Conservation (phyloP, 257 asterid genomes). For the Solanum virginianum region DNA sequence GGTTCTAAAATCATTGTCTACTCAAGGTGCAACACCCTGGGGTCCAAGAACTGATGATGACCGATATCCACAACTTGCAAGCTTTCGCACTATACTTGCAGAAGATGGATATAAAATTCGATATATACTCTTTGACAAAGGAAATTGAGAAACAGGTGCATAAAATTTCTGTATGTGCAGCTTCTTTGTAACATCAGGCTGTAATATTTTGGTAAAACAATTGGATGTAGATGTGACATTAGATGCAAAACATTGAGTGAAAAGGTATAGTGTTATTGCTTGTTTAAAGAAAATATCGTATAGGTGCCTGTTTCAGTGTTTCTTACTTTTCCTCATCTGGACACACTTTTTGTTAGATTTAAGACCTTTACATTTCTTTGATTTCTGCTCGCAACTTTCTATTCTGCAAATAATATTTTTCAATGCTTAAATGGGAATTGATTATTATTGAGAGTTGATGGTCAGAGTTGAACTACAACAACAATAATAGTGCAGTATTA, state of each 20-base stretch:
- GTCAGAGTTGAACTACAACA: background rate
- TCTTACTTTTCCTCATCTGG: background rate
- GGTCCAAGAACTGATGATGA: slow-evolving; percentile 90
- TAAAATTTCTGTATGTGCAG: background rate
- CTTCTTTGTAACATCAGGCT: background rate
- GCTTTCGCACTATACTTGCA: slow-evolving; percentile 89
- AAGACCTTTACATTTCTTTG: background rate
- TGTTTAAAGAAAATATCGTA: background rate
- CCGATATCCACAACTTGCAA: slow-evolving; percentile 86
- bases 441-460: background rate
- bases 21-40: slow-evolving; percentile 93
- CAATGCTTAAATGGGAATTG: background rate
- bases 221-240: background rate
- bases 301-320: background rate
- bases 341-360: background rate
- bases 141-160: slow-evolving; percentile 96
- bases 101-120: slow-evolving; percentile 87
- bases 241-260: background rate
- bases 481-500: background rate
- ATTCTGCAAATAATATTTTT: background rate
- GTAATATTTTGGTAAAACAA: background rate
- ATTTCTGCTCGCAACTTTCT: background rate
- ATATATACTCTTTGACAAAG: slow-evolving; percentile 79
- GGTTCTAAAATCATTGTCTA: background rate
- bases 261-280: background rate